Percentiles rank a stretch among this genome's conserved stretches.
Evolutionary conservation across 768 basidiomycete genomes (phyloP).

Genomic region (Leccinum obscurum): DNA sequence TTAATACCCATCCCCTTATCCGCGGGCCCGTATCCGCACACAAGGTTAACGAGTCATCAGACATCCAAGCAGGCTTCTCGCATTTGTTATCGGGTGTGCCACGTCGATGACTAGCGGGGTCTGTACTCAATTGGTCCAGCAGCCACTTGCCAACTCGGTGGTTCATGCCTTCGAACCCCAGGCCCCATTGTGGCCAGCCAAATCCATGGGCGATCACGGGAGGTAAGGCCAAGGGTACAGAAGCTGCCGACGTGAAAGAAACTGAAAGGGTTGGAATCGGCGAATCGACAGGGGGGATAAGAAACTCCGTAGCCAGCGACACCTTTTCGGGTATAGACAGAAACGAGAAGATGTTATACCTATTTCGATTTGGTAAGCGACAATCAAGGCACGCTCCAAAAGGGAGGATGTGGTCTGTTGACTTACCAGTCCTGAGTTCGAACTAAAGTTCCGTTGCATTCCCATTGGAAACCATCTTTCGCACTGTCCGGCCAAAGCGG

Average conservation of each 20-base stretch:
- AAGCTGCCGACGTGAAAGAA: conserved; percentile 78
- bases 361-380: conserved; percentile 29
- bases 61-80: not conserved
- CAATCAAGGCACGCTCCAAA: not conserved
- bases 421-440: conserved; percentile 84
- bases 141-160: conserved; percentile 72
- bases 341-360: conserved; percentile 82
- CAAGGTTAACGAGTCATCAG: not conserved
- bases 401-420: not conserved
- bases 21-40: conserved; percentile 31
- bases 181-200: conserved; percentile 73
- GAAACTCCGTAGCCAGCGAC: conserved; percentile 50
- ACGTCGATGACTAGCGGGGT: not conserved
- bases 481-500: conserved; percentile 80
- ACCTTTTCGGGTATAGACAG: conserved; percentile 84
- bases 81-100: not conserved
- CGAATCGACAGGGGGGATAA: conserved; percentile 42
- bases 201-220: conserved; percentile 76
- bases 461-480: conserved; percentile 76
- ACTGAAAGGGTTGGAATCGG: conserved; percentile 60
- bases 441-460: conserved; percentile 65
- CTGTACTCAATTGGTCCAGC: conserved; percentile 45
- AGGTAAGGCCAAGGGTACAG: conserved; percentile 80
- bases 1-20: conserved; percentile 72
- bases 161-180: conserved; percentile 90